Evolutionary conservation across 2,329 filamentous ascomycete genomes (phyloP).

Genomic region (Tricladium varicosporioides): DNA sequence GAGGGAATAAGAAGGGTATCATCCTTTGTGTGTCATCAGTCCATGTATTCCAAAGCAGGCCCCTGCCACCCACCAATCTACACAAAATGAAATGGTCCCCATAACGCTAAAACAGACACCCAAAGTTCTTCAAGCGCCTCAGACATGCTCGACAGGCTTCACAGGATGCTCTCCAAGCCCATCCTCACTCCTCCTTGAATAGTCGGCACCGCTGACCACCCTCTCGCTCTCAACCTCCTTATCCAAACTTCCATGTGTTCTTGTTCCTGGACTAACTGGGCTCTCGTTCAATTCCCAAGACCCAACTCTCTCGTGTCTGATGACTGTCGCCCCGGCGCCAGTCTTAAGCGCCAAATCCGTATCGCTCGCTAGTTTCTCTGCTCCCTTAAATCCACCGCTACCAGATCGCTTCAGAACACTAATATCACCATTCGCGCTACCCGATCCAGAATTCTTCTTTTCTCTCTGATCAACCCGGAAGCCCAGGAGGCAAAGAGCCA

Average conservation of each 20-base stretch:
- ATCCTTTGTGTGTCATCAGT: conserved; percentile 13
- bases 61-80: conserved; percentile 3
- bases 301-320: conserved; percentile 32
- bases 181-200: conserved; percentile 28
- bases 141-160: conserved; percentile 28
- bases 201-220: conserved; percentile 22
- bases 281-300: conserved; percentile 34
- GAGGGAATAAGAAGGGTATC: conserved; percentile 30
- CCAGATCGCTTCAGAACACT: conserved; percentile 15
- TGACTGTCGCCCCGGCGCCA: conserved; percentile 21
- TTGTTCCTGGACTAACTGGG: conserved; percentile 1
- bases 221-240: conserved; percentile 22
- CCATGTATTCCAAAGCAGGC: not conserved
- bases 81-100: not conserved
- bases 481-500: conserved; percentile 23
- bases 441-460: not conserved
- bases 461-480: conserved; percentile 23
- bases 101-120: not conserved
- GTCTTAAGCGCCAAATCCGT: conserved; percentile 28
- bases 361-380: conserved; percentile 31
- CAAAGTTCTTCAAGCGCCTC: conserved; percentile 1
- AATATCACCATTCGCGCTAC: not conserved
- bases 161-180: conserved; percentile 29
- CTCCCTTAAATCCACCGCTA: conserved; percentile 33
- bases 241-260: conserved; percentile 17